Conservation (phyloP, 2,329 filamentous ascomycete species). For the Neurospora crassa region DNA sequence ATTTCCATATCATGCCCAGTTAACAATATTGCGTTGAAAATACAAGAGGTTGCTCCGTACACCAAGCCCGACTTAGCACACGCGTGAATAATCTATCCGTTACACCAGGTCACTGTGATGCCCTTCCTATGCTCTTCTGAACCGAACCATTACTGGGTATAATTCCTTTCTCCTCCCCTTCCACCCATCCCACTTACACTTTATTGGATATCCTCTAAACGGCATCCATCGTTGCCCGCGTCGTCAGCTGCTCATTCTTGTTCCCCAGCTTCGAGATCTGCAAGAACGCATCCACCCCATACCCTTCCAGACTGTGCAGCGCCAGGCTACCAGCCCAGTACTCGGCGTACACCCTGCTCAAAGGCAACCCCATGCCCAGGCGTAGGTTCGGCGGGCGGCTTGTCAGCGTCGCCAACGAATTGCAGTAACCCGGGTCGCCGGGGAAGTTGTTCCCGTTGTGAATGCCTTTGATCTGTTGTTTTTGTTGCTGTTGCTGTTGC, state of each 20-base stretch:
- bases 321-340: constrained; percentile 95
- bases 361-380: constrained; percentile 84
- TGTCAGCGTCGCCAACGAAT: constrained; percentile 70
- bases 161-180: background rate
- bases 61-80: background rate
- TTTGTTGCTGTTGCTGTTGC: constrained; percentile 22
- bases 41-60: background rate
- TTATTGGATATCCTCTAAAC: constrained; percentile 34
- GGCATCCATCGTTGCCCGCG: constrained; percentile 66
- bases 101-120: background rate
- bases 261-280: constrained; percentile 96
- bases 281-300: constrained; percentile 90
- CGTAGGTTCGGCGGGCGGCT: constrained; percentile 77
- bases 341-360: constrained; percentile 91
- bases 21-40: background rate
- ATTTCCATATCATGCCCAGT: background rate
- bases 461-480: background rate
- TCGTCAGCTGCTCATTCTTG: constrained; percentile 90
- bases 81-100: background rate
- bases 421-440: constrained; percentile 32
- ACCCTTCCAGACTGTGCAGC: constrained; percentile 86
- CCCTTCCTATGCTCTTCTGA: background rate
- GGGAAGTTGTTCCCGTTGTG: constrained; percentile 2
- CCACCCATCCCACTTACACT: background rate
- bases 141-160: background rate